Evolutionary conservation across 371 early-diverging fungal species (phyloP).

Genomic region (Caulochytrium protostelioides): DNA sequence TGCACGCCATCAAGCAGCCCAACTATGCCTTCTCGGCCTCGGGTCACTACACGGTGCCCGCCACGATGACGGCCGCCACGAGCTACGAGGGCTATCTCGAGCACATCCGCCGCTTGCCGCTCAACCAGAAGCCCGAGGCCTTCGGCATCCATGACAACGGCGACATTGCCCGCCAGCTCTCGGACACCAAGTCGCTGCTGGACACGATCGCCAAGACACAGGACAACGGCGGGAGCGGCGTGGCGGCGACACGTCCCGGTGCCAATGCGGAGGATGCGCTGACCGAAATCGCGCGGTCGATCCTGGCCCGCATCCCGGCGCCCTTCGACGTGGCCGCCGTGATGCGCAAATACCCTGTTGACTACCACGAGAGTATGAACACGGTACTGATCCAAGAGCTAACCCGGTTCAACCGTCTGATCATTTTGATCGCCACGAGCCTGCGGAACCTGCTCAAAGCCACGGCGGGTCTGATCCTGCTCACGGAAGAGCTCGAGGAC

Average conservation of each 20-base stretch:
- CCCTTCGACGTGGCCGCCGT: conserved; percentile 23
- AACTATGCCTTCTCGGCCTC: conserved; percentile 24
- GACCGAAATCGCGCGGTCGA: conserved; percentile 25
- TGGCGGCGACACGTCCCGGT: conserved; percentile 7
- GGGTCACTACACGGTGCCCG: conserved; percentile 25
- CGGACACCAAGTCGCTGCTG: conserved; percentile 26
- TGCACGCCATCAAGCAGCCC: conserved; percentile 19
- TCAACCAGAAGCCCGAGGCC: conserved; percentile 29
- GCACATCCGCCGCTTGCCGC: conserved; percentile 23
- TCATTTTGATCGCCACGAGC: conserved; percentile 21
- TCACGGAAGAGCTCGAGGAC: conserved; percentile 34
- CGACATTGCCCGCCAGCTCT: conserved; percentile 32
- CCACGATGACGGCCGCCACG: conserved; percentile 20
- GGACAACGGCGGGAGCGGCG: conserved; percentile 10
- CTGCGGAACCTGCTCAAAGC: conserved; percentile 34
- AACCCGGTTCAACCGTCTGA: conserved; percentile 33
- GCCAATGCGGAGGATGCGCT: conserved; percentile 27
- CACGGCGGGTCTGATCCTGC: conserved; percentile 29
- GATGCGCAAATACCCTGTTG: conserved; percentile 24
- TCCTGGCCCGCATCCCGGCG: conserved; percentile 21
- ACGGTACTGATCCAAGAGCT: conserved; percentile 36
- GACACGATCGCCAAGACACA: conserved; percentile 30
- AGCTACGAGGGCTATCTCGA: conserved; percentile 23
- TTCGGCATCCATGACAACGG: conserved; percentile 40
- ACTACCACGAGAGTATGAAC: conserved; percentile 37